Base-by-base conservation (phyloP, 495 filamentous ascomycete genomes). In the Jackrogersella multiformis region DNA sequence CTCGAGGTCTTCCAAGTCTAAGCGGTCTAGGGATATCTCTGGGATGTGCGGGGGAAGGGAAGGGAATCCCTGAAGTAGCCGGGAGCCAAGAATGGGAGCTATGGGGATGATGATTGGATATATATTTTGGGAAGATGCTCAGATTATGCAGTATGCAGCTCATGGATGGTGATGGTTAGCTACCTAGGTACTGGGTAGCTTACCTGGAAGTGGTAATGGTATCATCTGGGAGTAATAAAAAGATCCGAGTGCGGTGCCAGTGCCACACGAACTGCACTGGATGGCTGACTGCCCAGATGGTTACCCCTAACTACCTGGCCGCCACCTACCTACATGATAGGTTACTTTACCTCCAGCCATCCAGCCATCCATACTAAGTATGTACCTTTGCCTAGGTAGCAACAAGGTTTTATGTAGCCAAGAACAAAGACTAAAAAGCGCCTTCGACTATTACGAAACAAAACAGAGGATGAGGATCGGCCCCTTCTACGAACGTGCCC, bases 11-110 rank as follows among this genome's bases (percentile, higher is more conserved):
- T 49, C 18, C 51, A 21, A 24, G 45, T 42, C 46, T 61, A 48
- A 38, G 54, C 63, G 56, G 56, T 55, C 56, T 60, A 62, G 54
- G 66, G 24, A 53, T 55, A 63, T 58, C 35, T 61, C 51, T 42
- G 57, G 42, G 38, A 51, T 34, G 56, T 70, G 67, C 67, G 67
- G 67, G 67, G 67, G 45, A 70, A 65, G 30, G 67, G 67, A 70
- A 62, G 53, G 21, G 38, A 3, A 66, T 66, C 67, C 67, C 32
- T 65, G 67, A 21, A 38, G 51, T 6, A 57, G 8, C 49, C 56
- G 26, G 15, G 61, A 56, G 35, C 65, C 13, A 39, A 10, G 51
- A 56, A 55, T 63, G 65, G 53, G 46, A 60, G 61, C 15, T 61
- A 35, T 13, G 39, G 15, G 4, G 48, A 58, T 13, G 46, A 45